Evolutionary conservation across 164 flowering plant genomes (phyloP), one percentile per base, ranked within the genome.

Genomic region (Chimonanthus salicifolius): DNA sequence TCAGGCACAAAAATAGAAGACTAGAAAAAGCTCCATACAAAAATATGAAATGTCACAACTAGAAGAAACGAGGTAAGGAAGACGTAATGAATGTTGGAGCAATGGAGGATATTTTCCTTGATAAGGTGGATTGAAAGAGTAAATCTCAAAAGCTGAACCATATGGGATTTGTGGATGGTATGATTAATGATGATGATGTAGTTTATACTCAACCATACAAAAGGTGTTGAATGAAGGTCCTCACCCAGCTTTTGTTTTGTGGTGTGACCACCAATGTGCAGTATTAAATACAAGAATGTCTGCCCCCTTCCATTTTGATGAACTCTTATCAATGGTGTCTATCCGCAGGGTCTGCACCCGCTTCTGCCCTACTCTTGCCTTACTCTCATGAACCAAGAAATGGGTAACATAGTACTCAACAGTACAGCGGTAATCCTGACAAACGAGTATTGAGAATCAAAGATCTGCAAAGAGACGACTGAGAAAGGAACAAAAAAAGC

Each of bases 191-290:
- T 11, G n/a, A 54, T 54, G 16, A 54, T 54, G 60, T 54, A 11
- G 60, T 54, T 9, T 11, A 54, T 54, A 13, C 60, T 1, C 60
- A 66, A 66, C 46, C 6, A 4, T 11, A 66, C 54, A 44, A 50
- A 50, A 50, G 43, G 48, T 21, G 48, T 3, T 15, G 62, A 18
- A 54, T 6, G 9, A 49, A 20, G 62, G 33, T 33, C 20, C 94
- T 87, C 75, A 95, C 98, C 99, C 99, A 50, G 98, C 83, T 87
- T 89, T 90, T 11, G 99, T 95, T 79, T 95, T 95, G 84, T 70
- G 79, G 85, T 93, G 98, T n/a, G 87, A 82, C 99, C 99, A 95
- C 99, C 99, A 95, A 84, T 95, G 97, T 33, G 97, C 99, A 43
- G 97, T 86, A 74, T 95, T 93, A 86, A 95, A 95, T 69, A 95